A percentile compares a stretch with the other conserved stretches of the same genome.
These are phyloP conservation scores for Oryza glaberrima DNA, from an alignment of 176 grass and related monocot species.

Conservation along the genomic window DNA sequence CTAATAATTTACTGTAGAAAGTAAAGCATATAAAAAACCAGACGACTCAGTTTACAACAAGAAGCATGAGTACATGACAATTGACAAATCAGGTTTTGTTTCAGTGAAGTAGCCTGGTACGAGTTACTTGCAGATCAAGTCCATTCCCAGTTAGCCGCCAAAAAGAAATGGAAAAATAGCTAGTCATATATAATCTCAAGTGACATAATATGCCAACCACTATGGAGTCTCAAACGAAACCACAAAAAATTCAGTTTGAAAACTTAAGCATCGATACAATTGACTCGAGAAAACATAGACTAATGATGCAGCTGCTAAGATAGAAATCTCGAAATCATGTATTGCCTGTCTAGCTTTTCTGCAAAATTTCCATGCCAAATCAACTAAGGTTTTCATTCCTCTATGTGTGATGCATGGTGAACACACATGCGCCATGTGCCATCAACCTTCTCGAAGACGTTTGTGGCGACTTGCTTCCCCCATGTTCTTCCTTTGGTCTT, in stretches of 20 bases:
- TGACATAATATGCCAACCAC: background rate
- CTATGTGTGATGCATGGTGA: slow-evolving; percentile 91
- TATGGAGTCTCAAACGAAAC: background rate
- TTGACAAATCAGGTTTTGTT: background rate
- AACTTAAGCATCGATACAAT: background rate
- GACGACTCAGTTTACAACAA: slow-evolving; percentile 5
- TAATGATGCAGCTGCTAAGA: background rate
- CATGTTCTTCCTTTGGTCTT: slow-evolving; percentile 86
- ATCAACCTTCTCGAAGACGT: slow-evolving; percentile 81
- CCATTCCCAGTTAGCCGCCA: background rate
- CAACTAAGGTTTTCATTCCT: slow-evolving; percentile 47
- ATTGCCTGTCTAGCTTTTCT: slow-evolving; percentile 7
- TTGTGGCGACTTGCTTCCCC: slow-evolving; percentile 89
- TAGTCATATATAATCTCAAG: background rate
- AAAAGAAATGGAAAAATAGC: background rate
- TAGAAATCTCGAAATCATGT: slow-evolving; percentile 22
- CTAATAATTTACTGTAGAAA: background rate
- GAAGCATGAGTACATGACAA: background rate
- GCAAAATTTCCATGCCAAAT: slow-evolving; percentile 43
- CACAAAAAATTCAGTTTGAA: slow-evolving; percentile 1
- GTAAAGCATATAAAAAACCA: background rate
- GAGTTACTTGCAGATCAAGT: slow-evolving; percentile 19
- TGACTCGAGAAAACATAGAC: background rate
- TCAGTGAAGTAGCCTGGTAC: background rate
- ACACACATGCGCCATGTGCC: slow-evolving; percentile 86